phyloP scores from a whole-genome alignment of 2,329 filamentous ascomycete species.

The Byssochlamys sp. region DNA sequence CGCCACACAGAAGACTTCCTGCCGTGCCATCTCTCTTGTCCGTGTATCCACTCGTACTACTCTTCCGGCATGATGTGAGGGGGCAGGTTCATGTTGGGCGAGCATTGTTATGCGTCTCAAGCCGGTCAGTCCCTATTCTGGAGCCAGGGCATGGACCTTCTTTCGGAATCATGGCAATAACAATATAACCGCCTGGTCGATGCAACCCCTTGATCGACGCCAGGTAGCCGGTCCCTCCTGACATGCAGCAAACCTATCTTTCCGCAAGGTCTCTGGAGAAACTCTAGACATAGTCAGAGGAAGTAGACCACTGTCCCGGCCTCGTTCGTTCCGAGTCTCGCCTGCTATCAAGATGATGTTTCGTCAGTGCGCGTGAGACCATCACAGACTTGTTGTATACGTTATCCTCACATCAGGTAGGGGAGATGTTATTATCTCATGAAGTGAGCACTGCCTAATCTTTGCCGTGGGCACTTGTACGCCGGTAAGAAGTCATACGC shows the following conservation, averaged over 20 bases:
- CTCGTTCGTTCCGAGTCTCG: not conserved
- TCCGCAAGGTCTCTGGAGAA: not conserved
- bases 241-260: not conserved
- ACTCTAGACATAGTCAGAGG: not conserved
- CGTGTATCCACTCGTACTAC: not conserved
- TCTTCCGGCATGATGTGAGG: not conserved
- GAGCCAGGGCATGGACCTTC: not conserved
- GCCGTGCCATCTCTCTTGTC: not conserved
- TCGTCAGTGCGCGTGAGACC: not conserved
- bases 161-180: not conserved
- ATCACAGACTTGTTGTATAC: no score
- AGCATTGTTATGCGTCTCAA: not conserved
- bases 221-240: not conserved
- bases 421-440: not conserved
- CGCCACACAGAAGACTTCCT: not conserved
- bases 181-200: not conserved
- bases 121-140: not conserved
- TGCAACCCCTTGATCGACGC: not conserved
- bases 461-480: not conserved
- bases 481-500: not conserved
- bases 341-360: not conserved
- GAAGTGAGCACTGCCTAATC: not conserved
- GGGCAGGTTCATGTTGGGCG: not conserved
- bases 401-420: no score
- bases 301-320: not conserved